Conservation (phyloP, 768 basidiomycete species). For the Pleurotus platypus region DNA sequence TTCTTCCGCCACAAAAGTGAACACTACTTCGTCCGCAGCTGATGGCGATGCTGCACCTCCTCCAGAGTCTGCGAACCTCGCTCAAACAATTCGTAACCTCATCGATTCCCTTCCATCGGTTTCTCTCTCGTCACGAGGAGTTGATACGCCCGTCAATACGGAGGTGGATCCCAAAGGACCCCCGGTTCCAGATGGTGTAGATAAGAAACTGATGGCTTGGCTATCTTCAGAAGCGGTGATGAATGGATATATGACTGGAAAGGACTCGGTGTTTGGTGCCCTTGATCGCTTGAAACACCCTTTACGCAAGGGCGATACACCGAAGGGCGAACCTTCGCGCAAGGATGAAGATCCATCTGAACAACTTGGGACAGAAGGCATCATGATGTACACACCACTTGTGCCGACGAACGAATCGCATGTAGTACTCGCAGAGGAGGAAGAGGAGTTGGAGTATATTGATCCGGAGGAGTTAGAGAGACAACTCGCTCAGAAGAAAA, state of each 20-base stretch:
- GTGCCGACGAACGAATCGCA: conserved; percentile 58
- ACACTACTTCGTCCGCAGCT: neutral
- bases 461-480: conserved; percentile 2
- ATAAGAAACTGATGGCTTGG: conserved; percentile 44
- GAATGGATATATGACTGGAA: conserved; percentile 43
- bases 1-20: neutral
- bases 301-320: conserved; percentile 3
- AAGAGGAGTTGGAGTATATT: conserved; percentile 26
- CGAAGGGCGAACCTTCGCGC: neutral
- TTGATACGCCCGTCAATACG: neutral
- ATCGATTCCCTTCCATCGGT: conserved; percentile 37
- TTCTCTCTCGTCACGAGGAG: neutral
- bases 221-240: conserved; percentile 62
- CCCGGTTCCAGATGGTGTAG: conserved; percentile 34
- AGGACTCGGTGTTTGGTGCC: conserved; percentile 56
- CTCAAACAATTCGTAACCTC: conserved; percentile 49
- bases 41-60: neutral
- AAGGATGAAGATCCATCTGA: conserved; percentile 25
- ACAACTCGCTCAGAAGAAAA: conserved; percentile 33
- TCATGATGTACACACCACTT: conserved; percentile 79
- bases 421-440: conserved; percentile 66
- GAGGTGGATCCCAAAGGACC: conserved; percentile 7
- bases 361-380: conserved; percentile 41
- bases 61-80: conserved; percentile 39
- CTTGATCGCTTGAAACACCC: conserved; percentile 43